phyloP scores from a whole-genome alignment of 768 basidiomycete genomes.

The Russula griseocarnosa region DNA sequence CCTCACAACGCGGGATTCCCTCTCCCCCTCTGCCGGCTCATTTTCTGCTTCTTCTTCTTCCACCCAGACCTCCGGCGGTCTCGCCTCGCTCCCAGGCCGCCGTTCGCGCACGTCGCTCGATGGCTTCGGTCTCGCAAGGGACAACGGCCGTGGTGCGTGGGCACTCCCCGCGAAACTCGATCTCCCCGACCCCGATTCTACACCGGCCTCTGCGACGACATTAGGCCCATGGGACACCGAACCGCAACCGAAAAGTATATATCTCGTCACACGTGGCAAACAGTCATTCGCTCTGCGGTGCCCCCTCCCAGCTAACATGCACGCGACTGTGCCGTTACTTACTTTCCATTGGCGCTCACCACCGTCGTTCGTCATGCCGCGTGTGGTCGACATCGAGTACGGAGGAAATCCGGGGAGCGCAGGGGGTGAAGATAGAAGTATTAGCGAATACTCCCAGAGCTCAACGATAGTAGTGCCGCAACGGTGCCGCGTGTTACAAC shows the following conservation, averaged over 20 bases:
- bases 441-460: not conserved
- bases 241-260: conserved; percentile 39
- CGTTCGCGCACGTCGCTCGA: conserved; percentile 46
- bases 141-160: conserved; percentile 44
- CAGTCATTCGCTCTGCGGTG: conserved; percentile 63
- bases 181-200: conserved; percentile 35
- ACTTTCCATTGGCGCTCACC: conserved; percentile 54
- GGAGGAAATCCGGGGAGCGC: not conserved
- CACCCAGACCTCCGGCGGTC: conserved; percentile 26
- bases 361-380: conserved; percentile 52
- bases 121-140: conserved; percentile 39
- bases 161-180: conserved; percentile 47
- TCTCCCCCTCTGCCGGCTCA: conserved; percentile 25
- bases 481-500: conserved; percentile 51
- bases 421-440: not conserved
- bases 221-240: not conserved
- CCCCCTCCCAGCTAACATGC: conserved; percentile 56
- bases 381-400: conserved; percentile 39
- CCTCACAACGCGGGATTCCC: conserved; percentile 18
- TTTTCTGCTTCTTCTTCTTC: not conserved
- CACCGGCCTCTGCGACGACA: not conserved
- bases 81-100: conserved; percentile 29
- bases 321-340: conserved; percentile 48
- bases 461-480: not conserved
- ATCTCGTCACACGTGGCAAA: conserved; percentile 66